phyloP scores from a whole-genome alignment of 2,329 filamentous ascomycete species.

The Cryphonectria naterciae region DNA sequence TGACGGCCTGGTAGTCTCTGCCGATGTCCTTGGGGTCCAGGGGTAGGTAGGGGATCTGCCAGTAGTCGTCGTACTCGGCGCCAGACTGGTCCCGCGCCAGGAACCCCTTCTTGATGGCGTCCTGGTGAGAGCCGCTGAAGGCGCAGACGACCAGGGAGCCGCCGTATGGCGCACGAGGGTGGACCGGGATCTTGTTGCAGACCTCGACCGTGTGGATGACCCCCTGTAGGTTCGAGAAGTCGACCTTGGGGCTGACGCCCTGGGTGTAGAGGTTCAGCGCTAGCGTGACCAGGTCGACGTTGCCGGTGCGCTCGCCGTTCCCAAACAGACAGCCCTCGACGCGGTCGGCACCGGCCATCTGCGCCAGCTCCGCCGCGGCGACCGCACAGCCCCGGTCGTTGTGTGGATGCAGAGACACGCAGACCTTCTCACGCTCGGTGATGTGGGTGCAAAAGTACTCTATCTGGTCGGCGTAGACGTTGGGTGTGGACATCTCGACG shows the following conservation, averaged over 20 bases:
- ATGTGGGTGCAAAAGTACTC: constrained; percentile 94
- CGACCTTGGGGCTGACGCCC: constrained; percentile 80
- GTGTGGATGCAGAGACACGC: constrained; percentile 89
- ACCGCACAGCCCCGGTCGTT: constrained; percentile 92
- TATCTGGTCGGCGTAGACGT: constrained; percentile 94
- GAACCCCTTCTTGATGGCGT: constrained; percentile 95
- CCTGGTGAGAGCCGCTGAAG: constrained; percentile 90
- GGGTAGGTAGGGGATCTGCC: constrained; percentile 90
- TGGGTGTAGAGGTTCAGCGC: constrained; percentile 95
- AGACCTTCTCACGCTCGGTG: constrained; percentile 81
- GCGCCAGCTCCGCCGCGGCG: constrained; percentile 86
- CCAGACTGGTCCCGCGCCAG: constrained; percentile 67
- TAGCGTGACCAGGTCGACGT: constrained; percentile 91
- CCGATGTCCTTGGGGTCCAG: constrained; percentile 93
- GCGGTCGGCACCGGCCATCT: constrained; percentile 94
- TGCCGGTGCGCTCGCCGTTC: constrained; percentile 94
- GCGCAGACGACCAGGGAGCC: constrained; percentile 90
- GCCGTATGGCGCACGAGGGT: constrained; percentile 87
- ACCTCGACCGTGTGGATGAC: constrained; percentile 90
- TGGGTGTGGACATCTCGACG: constrained; percentile 92
- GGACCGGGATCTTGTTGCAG: constrained; percentile 93
- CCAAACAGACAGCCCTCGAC: constrained; percentile 94
- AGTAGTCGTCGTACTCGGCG: constrained; percentile 66
- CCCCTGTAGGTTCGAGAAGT: constrained; percentile 86
- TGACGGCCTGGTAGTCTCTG: constrained; percentile 96